These are phyloP conservation scores for Fistulina hepatica DNA, from an alignment of 1,284 basidiomycete species.

Conservation along the genomic window DNA sequence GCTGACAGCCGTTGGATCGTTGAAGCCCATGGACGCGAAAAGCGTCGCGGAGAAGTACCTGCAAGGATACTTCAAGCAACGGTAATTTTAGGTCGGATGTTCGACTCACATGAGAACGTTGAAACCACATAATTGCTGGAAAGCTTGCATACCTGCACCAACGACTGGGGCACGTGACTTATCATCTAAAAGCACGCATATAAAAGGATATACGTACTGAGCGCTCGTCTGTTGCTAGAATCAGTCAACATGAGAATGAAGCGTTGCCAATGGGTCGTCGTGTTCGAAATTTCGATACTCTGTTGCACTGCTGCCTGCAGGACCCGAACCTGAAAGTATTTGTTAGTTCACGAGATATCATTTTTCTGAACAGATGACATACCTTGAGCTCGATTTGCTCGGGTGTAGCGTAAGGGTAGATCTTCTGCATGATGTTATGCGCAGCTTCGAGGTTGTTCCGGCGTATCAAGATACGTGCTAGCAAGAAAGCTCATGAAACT, in stretches of 20 bases:
- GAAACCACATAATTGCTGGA: slow-evolving; percentile 75
- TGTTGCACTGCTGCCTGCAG: slow-evolving; percentile 51
- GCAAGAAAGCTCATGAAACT: slow-evolving; percentile 1
- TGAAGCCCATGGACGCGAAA: slow-evolving; percentile 72
- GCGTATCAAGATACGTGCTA: slow-evolving; percentile 67
- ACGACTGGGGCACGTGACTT: slow-evolving; percentile 37
- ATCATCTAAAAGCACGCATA: not conserved
- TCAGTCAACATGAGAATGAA: slow-evolving; percentile 42
- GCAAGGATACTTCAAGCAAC: not conserved
- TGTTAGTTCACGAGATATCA: too few relatives aligned
- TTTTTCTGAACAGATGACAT: slow-evolving; percentile 1
- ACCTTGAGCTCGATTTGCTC: slow-evolving; percentile 63
- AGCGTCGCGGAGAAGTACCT: slow-evolving; percentile 61
- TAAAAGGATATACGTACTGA: slow-evolving; percentile 37
- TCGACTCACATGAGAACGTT: slow-evolving; percentile 50
- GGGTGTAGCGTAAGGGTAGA: slow-evolving; percentile 55
- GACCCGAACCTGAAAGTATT: slow-evolving; percentile 40
- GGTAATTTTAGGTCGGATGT: not conserved
- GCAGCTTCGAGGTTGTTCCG: slow-evolving; percentile 41
- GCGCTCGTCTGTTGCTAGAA: slow-evolving; percentile 55
- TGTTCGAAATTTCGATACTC: slow-evolving; percentile 50
- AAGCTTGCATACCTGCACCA: slow-evolving; percentile 70
- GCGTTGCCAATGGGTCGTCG: slow-evolving; percentile 51
- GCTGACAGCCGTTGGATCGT: slow-evolving; percentile 72
- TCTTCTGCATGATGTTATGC: slow-evolving; percentile 42